A percentile compares a stretch with the other conserved stretches of the same genome.
Evolutionary conservation across 768 basidiomycete genomes (phyloP).

Genomic region (Pulveroboletus sp.): DNA sequence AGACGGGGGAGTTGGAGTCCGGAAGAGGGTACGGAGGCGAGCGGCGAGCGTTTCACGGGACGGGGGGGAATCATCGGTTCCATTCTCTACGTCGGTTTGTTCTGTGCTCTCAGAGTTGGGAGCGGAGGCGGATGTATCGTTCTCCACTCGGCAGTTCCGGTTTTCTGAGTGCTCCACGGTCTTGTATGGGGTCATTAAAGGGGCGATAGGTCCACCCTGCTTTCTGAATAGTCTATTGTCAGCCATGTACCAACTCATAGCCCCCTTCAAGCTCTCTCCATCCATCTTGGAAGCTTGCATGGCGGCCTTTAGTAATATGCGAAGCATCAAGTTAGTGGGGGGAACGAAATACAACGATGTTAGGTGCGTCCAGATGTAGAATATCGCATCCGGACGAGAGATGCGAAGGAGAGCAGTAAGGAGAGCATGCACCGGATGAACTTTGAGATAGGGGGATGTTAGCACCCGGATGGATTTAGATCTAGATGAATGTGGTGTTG

Average conservation of each 20-base stretch:
- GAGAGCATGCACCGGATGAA: conserved; percentile 39
- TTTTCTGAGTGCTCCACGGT: neutral
- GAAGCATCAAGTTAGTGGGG: conserved; percentile 53
- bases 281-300: conserved; percentile 49
- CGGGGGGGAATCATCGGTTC: neutral
- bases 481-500: neutral
- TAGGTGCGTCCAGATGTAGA: conserved; percentile 67
- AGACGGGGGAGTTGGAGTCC: conserved; percentile 24
- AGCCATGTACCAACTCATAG: conserved; percentile 34
- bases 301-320: conserved; percentile 57
- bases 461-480: neutral
- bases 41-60: conserved; percentile 9
- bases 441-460: conserved; percentile 15
- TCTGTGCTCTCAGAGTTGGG: neutral
- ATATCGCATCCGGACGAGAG: conserved; percentile 57
- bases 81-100: neutral
- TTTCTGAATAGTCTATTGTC: conserved; percentile 18
- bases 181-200: conserved; percentile 1
- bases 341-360: conserved; percentile 49
- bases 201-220: conserved; percentile 12
- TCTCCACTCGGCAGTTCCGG: neutral
- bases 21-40: conserved; percentile 12
- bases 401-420: conserved; percentile 45
- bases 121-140: neutral
- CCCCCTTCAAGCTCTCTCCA: conserved; percentile 44